Evolutionary conservation across 164 flowering plant species (phyloP).

Genomic region (Echeveria elegans): DNA sequence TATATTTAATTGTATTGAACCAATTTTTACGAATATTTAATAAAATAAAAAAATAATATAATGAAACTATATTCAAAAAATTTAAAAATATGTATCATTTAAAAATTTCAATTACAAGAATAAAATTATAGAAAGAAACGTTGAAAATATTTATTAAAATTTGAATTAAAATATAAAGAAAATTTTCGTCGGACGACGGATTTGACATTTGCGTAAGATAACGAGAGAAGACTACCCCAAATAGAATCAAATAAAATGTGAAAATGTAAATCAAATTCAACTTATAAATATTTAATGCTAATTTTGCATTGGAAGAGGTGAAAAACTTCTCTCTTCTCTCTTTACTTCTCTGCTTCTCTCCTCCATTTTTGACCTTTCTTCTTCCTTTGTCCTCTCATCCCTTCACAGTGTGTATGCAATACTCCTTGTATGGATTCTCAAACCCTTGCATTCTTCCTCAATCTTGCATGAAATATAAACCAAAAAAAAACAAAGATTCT

Average conservation of each 20-base stretch:
- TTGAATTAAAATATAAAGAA: too few species aligned
- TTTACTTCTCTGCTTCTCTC: background rate
- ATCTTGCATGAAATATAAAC: background rate
- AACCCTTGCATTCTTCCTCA: background rate
- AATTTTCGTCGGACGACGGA: too few species aligned
- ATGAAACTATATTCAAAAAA: too few species aligned
- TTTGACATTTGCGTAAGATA: background rate
- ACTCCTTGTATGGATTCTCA: background rate
- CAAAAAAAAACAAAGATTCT: background rate
- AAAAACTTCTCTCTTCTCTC: conserved; percentile 3
- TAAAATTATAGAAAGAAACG: too few species aligned
- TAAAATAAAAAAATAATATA: too few species aligned
- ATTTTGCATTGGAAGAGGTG: conserved; percentile 6
- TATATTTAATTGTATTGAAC: too few species aligned
- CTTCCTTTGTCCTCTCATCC: background rate
- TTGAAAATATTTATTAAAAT: too few species aligned
- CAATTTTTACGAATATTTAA: too few species aligned
- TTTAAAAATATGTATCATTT: too few species aligned
- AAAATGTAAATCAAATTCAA: conserved; percentile 5
- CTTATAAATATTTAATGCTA: conserved; percentile 1
- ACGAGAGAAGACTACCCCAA: background rate
- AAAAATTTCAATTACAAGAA: too few species aligned
- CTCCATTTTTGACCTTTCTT: conserved; percentile 4
- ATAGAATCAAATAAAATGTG: background rate
- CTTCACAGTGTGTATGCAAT: background rate